Base-by-base conservation (phyloP, 257 asterid genomes). In the Anisodus tanguticus region DNA sequence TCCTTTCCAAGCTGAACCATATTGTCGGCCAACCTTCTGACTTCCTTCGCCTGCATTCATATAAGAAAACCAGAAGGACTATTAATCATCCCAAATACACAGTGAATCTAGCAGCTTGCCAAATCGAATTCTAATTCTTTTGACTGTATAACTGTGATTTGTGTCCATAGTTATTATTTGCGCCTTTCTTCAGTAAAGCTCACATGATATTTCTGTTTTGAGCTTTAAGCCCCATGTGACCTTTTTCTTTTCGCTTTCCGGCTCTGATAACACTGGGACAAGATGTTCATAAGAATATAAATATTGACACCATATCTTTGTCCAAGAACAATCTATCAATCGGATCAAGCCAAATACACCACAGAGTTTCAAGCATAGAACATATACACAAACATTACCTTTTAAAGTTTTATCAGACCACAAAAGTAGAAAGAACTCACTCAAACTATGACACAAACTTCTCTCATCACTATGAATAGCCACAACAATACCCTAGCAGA, bases 1-100 rank as follows among this genome's bases (percentile, higher is more conserved):
- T 95, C 98, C 81, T 95, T 95, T 39, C 99, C 99, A 37, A 95
- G 95, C 91, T 94, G 97, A 35, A 95, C 97, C 99, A 95, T 95
- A 84, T 93, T 94, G 88, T 95, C 98, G 8, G 99, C 99, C 82
- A 94, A 94, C 90, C 99, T 89, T 35, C 98, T 95, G n/a, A 95
- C 93, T 92, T 94, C 98, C 90, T 94, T 94, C 5, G 99, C 99
- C 99, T 95, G 77, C 58, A 84, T 13, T 51, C 62, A 58, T 54
- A 77, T 19, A 12, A 85, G 84, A 86, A 78, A n/a, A 62, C 64
- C 51, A 45, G 64, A 43, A n/a, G 37, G 22, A 79, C 35, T 31
- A 31, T 19, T 22, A 1, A 84, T 51, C 13, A 47, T 19, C 3
- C 59, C 45, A 55, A 35, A 5, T 72, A 72, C 63, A 41, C 55